These are phyloP conservation scores for Psilocybe cyanescens DNA, from an alignment of 768 basidiomycete genomes.

Conservation along the genomic window DNA sequence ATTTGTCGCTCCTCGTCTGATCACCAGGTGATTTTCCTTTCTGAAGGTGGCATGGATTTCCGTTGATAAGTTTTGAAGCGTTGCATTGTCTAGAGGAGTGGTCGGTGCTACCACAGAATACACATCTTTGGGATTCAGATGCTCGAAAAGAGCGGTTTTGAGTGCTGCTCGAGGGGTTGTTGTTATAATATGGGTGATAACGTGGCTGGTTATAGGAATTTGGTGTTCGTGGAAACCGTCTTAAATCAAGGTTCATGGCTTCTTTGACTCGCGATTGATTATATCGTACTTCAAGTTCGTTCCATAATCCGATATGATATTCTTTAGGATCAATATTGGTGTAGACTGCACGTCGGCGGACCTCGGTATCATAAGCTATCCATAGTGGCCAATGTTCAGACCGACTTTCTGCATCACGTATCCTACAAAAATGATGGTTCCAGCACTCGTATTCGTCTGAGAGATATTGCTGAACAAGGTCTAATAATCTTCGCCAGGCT, in stretches of 20 bases:
- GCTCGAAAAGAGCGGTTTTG: neutral
- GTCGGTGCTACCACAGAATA: constrained; percentile 15
- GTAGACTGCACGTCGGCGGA: constrained; percentile 13
- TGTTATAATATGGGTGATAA: neutral
- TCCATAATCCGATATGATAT: constrained; percentile 14
- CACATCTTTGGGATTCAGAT: neutral
- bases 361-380: constrained; percentile 18
- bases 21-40: neutral
- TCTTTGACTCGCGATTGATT: neutral
- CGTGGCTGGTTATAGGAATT: neutral
- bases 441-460: constrained; percentile 13
- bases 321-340: constrained; percentile 9
- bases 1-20: neutral
- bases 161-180: neutral
- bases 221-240: neutral
- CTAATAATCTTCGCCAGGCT: constrained; percentile 19
- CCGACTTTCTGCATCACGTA: constrained; percentile 9
- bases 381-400: constrained; percentile 16
- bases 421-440: constrained; percentile 18
- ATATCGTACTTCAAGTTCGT: constrained; percentile 8
- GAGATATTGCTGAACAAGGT: constrained; percentile 13
- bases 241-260: neutral
- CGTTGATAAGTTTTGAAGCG: constrained; percentile 3
- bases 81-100: constrained; percentile 13
- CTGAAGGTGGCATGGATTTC: constrained; percentile 7